These are phyloP conservation scores for Beauveria brongniartii DNA, from an alignment of 2,329 filamentous ascomycete genomes.

Conservation along the genomic window DNA sequence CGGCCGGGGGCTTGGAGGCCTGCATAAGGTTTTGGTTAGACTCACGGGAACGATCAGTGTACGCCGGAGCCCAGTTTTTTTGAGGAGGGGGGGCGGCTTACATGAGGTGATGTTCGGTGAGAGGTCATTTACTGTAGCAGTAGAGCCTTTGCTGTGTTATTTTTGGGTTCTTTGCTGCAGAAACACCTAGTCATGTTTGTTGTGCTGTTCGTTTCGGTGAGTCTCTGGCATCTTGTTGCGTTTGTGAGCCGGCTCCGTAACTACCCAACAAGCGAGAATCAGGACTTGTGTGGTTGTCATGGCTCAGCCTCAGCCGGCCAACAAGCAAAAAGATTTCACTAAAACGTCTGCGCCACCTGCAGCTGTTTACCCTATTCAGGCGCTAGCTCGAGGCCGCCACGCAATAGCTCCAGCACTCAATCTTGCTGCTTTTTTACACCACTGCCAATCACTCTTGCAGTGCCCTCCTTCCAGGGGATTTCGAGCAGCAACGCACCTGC, in stretches of 20 bases:
- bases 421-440: neutral
- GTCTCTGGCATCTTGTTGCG: neutral
- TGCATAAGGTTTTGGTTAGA: conserved; percentile 11
- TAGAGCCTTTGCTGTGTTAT: neutral
- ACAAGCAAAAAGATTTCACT: no score
- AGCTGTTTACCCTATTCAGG: neutral
- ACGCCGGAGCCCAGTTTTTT: neutral
- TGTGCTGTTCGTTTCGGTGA: neutral
- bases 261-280: no score
- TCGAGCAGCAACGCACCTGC: no score
- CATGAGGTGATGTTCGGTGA: neutral
- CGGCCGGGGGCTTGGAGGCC: neutral
- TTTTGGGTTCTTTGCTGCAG: neutral
- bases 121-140: no score
- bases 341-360: neutral
- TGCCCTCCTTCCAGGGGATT: no score
- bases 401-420: neutral
- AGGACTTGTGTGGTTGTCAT: no score
- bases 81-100: neutral
- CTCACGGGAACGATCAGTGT: conserved; percentile 8
- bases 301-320: neutral
- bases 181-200: no score
- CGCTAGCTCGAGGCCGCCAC: neutral
- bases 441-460: neutral
- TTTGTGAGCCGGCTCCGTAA: no score